These are phyloP conservation scores for Penicillium crystallinum DNA, from an alignment of 495 filamentous ascomycete genomes.

Conservation along the genomic window DNA sequence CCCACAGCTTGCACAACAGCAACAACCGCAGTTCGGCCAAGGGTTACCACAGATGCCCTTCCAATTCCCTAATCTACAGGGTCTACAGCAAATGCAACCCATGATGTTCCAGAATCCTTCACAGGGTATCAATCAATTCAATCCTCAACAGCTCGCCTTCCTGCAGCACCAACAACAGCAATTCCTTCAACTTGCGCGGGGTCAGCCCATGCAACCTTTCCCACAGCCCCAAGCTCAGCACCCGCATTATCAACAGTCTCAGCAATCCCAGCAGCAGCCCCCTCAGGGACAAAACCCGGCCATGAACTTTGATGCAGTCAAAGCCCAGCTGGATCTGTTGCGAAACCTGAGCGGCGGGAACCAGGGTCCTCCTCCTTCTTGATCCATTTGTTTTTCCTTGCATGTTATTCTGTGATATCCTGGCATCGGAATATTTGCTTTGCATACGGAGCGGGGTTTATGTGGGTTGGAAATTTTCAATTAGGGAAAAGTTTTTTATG, in stretches of 20 bases:
- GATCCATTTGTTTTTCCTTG: slow-evolving; percentile 11
- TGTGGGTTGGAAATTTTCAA: slow-evolving; percentile 2
- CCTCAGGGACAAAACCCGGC: slow-evolving; percentile 15
- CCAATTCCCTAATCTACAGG: slow-evolving; percentile 34
- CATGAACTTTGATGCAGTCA: slow-evolving; percentile 41
- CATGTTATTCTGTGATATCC: slow-evolving; percentile 9
- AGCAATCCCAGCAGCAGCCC: slow-evolving; percentile 30
- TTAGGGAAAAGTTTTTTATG: slow-evolving; percentile 11
- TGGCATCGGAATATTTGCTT: slow-evolving; percentile 25
- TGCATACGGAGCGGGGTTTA: slow-evolving; percentile 27
- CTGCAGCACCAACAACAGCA: slow-evolving; percentile 43
- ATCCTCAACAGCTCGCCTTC: slow-evolving; percentile 57
- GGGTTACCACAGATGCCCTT: slow-evolving; percentile 28
- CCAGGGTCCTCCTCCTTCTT: slow-evolving; percentile 36
- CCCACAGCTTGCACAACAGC: slow-evolving; percentile 27
- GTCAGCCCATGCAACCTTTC: background rate
- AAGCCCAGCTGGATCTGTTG: slow-evolving; percentile 45
- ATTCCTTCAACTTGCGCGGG: slow-evolving; percentile 25
- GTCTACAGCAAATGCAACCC: slow-evolving; percentile 28
- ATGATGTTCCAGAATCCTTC: slow-evolving; percentile 35
- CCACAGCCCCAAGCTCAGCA: slow-evolving; percentile 25
- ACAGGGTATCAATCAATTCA: slow-evolving; percentile 54
- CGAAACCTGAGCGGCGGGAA: slow-evolving; percentile 35
- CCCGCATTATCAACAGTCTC: slow-evolving; percentile 32
- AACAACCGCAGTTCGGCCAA: slow-evolving; percentile 4